Evolutionary conservation across 768 basidiomycete species (phyloP).

Genomic region (Fomitopsis serialis): DNA sequence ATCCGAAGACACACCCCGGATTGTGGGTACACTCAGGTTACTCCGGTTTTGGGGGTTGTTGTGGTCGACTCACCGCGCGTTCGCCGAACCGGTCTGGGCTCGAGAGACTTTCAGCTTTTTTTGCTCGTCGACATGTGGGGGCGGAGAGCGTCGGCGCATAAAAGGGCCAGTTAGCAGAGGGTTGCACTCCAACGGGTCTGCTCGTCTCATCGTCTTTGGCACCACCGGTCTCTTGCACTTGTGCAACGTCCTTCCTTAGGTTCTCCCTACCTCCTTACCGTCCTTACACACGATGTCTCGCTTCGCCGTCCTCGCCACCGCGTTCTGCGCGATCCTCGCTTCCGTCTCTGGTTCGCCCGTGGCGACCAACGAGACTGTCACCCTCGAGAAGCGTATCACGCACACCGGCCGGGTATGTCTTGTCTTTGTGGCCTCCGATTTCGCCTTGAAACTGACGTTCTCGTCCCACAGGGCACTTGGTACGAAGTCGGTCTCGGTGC

Average conservation of each 20-base stretch:
- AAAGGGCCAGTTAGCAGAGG: not conserved
- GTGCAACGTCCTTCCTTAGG: not conserved
- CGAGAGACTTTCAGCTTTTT: too few species aligned
- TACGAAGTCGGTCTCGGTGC: conserved; percentile 57
- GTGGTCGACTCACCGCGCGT: too few species aligned
- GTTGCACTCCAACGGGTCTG: not conserved
- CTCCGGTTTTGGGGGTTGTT: too few species aligned
- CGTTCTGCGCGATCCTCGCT: conserved; percentile 39
- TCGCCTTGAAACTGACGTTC: too few species aligned
- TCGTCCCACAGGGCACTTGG: conserved; percentile 54
- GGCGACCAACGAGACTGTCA: conserved; percentile 26
- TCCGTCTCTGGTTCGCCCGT: conserved; percentile 42
- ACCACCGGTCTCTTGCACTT: not conserved
- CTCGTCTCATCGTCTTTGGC: not conserved
- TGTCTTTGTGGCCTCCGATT: not conserved
- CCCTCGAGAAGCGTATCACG: conserved; percentile 46
- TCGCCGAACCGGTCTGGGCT: too few species aligned
- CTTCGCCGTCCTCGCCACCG: conserved; percentile 28
- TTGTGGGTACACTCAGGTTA: too few species aligned
- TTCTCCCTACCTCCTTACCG: conserved; percentile 11
- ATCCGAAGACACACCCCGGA: too few species aligned
- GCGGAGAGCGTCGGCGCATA: not conserved
- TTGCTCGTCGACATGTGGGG: not conserved
- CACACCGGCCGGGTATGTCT: conserved; percentile 52
- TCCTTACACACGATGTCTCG: conserved; percentile 32